phyloP scores from a whole-genome alignment of 1,284 basidiomycete genomes.

The Leccinum pseudoinsigne region DNA sequence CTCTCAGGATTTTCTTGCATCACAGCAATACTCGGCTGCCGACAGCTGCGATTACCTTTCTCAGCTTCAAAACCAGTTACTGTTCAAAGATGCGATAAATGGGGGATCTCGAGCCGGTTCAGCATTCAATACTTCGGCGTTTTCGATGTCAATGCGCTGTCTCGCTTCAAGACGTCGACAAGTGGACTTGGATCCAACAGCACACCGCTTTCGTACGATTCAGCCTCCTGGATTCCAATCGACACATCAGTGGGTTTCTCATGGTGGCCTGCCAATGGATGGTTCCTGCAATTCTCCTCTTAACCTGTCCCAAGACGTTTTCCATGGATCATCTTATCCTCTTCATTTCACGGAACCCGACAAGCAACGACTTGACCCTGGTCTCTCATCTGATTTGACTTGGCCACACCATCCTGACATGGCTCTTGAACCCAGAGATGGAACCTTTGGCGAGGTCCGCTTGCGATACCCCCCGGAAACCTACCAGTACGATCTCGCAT shows the following conservation, averaged over 20 bases:
- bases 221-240: slow-evolving; percentile 20
- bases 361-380: slow-evolving; percentile 10
- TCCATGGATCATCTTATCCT: slow-evolving; percentile 16
- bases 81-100: slow-evolving; percentile 20
- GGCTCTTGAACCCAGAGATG: slow-evolving; percentile 9
- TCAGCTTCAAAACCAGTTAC: slow-evolving; percentile 15
- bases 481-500: slow-evolving; percentile 10
- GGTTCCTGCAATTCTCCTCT: slow-evolving; percentile 9
- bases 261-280: slow-evolving; percentile 12
- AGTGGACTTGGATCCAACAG: slow-evolving; percentile 13
- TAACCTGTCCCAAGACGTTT: slow-evolving; percentile 10
- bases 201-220: slow-evolving; percentile 10
- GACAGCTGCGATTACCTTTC: slow-evolving; percentile 15
- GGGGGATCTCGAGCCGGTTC: slow-evolving; percentile 14
- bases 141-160: slow-evolving; percentile 25
- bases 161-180: slow-evolving; percentile 24
- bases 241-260: slow-evolving; percentile 14
- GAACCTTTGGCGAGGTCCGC: slow-evolving; percentile 13
- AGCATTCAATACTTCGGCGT: slow-evolving; percentile 14
- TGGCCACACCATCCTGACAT: slow-evolving; percentile 24
- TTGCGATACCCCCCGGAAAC: slow-evolving; percentile 8
- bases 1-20: slow-evolving; percentile 12
- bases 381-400: slow-evolving; percentile 15
- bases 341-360: slow-evolving; percentile 19
- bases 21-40: slow-evolving; percentile 12